Percentiles rank a stretch among this genome's conserved stretches.
These are phyloP conservation scores for Nyctanthes arbortristis DNA, from an alignment of 257 asterid genomes.

Conservation along the genomic window DNA sequence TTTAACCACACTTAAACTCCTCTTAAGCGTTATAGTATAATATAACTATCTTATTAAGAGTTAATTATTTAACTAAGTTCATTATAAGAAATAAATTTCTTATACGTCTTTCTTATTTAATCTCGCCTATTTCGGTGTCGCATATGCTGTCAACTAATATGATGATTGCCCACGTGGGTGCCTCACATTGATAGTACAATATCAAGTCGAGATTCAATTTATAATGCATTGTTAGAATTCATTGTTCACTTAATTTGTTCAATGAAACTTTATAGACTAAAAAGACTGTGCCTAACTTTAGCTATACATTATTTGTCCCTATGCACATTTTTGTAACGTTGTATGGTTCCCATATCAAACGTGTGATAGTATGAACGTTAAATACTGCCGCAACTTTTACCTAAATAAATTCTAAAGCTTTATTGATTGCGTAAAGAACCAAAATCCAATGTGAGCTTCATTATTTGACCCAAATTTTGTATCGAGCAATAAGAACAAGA, in stretches of 20 bases:
- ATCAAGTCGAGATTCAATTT: slow-evolving; percentile 30
- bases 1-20: no score
- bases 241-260: slow-evolving; percentile 24
- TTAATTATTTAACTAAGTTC: no score
- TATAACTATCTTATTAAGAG: no score
- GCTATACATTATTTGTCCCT: slow-evolving; percentile 30
- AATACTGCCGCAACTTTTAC: slow-evolving; percentile 31
- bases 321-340: slow-evolving; percentile 12
- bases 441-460: not conserved
- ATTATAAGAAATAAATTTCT: no score
- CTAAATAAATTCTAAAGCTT: not conserved
- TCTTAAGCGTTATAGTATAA: no score
- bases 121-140: no score
- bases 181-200: not conserved
- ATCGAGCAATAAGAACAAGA: not conserved
- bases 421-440: not conserved
- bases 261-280: slow-evolving; percentile 16
- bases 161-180: no score
- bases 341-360: not conserved
- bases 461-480: not conserved
- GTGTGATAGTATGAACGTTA: not conserved
- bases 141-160: no score
- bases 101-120: no score
- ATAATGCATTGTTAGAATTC: slow-evolving; percentile 17
- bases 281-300: slow-evolving; percentile 42